Evolutionary conservation across 306 rosid genomes (phyloP).

Genomic region (Cicer chorassanicum): DNA sequence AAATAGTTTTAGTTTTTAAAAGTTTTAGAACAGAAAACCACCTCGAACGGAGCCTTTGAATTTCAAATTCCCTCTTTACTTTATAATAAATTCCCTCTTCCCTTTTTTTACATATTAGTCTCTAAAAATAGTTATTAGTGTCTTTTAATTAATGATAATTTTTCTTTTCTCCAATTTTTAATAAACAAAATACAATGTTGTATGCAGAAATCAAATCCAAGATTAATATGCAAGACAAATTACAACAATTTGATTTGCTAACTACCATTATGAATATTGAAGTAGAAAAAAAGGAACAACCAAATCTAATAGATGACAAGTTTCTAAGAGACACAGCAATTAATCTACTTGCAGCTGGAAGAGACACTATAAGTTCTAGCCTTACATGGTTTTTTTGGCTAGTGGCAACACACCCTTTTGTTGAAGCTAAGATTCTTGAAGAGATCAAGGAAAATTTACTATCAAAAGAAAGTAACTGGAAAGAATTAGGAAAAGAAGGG

Average conservation of each 20-base stretch:
- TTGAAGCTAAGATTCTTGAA: not conserved
- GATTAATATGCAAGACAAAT: not conserved
- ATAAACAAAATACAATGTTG: not conserved
- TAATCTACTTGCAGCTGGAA: not conserved
- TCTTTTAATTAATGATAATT: no score
- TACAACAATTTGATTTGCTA: not conserved
- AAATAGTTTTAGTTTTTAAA: no score
- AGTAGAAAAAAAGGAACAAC: not conserved
- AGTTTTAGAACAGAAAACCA: no score
- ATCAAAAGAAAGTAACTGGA: not conserved
- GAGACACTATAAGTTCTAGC: not conserved
- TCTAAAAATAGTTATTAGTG: no score
- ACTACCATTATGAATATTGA: not conserved
- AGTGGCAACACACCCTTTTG: slow-evolving; percentile 1
- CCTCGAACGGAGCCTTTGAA: no score
- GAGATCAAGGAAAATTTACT: not conserved
- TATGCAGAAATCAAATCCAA: slow-evolving; percentile 1
- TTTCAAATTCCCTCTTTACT: no score
- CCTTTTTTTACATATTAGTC: no score
- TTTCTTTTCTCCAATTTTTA: no score
- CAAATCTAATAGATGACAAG: not conserved
- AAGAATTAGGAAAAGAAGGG: slow-evolving; percentile 12
- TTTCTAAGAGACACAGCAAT: not conserved
- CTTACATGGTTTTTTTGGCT: slow-evolving; percentile 7
- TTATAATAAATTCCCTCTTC: no score